Base-by-base conservation (phyloP, 306 rosid species). In the Trichosanthes truncata region DNA sequence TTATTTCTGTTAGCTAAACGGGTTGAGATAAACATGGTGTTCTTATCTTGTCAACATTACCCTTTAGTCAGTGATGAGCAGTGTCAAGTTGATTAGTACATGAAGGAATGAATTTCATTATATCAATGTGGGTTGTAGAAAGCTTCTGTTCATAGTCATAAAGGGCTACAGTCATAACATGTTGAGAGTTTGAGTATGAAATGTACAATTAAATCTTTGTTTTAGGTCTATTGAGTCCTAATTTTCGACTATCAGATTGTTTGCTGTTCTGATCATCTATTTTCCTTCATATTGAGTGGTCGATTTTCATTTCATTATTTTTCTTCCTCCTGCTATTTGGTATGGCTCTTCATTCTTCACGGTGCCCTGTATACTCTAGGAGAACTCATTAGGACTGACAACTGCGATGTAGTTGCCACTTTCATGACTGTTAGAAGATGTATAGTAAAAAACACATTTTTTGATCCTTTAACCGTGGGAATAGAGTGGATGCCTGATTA, bases 291-390 rank as follows among this genome's bases (percentile, higher is more conserved):
- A 29, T 68, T 4, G 41, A 73, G 60, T 26, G 17, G 40, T 48
- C n/a, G 60, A 48, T 48, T 45, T 48, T 73, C 75, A 11, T 41
- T 41, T 25, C 60, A 46, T 73, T 48, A 2, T 29, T 73, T 41
- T 17, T 29, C 43, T 48, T 26, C 21, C 26, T 73, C 38, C 21
- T 48, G 45, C 43, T 15, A 26, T 73, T 40, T 73, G 78, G 26
- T 73, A 73, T 31, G 78, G 78, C 60, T 73, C n/a, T 45, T 71
- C 57, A 71, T 71, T 21, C 6, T 29, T 45, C 56, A 43, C 57
- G 6, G n/a, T 25, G 56, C 57, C 77, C 11, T 71, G 13, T 26
- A 25, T 15, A 15, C 21, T 72, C 49, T 18, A 9, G 49, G 74
- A 20, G 74, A 66, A 66, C n/a, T 38, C 31, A 15, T 33, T 36